Evolutionary conservation across 2,329 filamentous ascomycete species (phyloP).

Genomic region (Fusarium tupiense): DNA sequence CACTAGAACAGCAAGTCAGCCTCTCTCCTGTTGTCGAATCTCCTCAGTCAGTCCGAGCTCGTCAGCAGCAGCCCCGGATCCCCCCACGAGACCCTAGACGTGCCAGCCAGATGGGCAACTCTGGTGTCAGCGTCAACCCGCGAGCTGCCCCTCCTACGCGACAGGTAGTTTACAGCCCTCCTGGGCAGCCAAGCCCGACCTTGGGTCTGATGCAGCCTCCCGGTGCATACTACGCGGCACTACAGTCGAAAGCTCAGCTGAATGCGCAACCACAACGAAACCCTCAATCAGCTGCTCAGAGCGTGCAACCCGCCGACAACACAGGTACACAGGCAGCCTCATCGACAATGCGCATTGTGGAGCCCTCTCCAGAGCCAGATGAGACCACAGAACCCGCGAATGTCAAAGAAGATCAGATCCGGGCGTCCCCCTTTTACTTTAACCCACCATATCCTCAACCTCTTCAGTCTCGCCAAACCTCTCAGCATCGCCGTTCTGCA

Average conservation of each 20-base stretch:
- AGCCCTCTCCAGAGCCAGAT: constrained; percentile 47
- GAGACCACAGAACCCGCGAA: constrained; percentile 30
- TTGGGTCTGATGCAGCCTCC: constrained; percentile 48
- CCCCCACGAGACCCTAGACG: constrained; percentile 37
- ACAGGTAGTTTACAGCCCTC: constrained; percentile 47
- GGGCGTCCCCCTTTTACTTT: constrained; percentile 37
- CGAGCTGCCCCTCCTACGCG: constrained; percentile 46
- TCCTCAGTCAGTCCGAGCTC: constrained; percentile 47
- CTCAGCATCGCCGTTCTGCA: constrained; percentile 29
- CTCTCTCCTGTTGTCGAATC: constrained; percentile 63
- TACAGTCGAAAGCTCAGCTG: not conserved
- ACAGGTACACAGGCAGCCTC: constrained; percentile 42
- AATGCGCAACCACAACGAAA: not conserved
- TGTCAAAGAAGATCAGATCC: constrained; percentile 8
- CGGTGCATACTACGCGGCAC: not conserved
- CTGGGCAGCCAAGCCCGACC: constrained; percentile 56
- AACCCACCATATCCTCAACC: constrained; percentile 39
- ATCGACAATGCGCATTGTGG: constrained; percentile 51
- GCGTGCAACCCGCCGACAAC: constrained; percentile 27
- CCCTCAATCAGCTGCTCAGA: constrained; percentile 1
- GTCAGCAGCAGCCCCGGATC: constrained; percentile 47
- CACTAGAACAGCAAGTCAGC: constrained; percentile 41
- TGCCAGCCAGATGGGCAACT: constrained; percentile 22
- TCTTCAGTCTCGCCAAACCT: constrained; percentile 21
- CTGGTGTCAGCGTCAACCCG: constrained; percentile 4